Percentiles rank a stretch among this genome's conserved stretches.
Evolutionary conservation across 163 green algal genomes (phyloP).

Genomic region (Chlamydomonas reinhardtii): DNA sequence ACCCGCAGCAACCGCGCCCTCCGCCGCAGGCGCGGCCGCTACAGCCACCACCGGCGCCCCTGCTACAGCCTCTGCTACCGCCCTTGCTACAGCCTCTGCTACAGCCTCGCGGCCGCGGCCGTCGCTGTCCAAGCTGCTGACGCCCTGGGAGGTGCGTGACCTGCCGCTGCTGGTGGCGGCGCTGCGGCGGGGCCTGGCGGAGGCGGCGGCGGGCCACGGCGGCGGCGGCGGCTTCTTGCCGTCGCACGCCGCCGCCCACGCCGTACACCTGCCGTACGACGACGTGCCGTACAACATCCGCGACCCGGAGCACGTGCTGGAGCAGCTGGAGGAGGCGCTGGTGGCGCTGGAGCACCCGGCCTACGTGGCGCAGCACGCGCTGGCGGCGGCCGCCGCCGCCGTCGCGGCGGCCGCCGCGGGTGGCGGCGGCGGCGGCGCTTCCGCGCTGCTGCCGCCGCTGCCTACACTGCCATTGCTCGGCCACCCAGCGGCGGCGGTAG

Average conservation of each 20-base stretch:
- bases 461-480: background rate
- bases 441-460: background rate
- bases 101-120: background rate
- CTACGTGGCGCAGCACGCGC: background rate
- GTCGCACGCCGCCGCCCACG: no score
- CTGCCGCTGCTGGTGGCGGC: conserved; percentile 11
- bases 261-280: background rate
- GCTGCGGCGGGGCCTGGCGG: conserved; percentile 22
- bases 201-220: background rate
- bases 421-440: background rate
- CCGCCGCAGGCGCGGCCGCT: background rate
- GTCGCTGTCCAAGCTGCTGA: conserved; percentile 3
- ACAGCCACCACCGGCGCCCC: background rate
- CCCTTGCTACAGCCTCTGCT: no score
- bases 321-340: conserved; percentile 44
- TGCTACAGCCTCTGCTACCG: no score
- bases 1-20: background rate
- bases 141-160: conserved; percentile 23
- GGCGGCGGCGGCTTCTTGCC: no score
- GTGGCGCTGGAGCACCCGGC: conserved; percentile 30
- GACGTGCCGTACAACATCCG: conserved; percentile 41
- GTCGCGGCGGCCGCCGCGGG: background rate
- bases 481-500: no score
- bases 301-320: conserved; percentile 36
- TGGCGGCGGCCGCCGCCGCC: background rate